These are phyloP conservation scores for Stellera chamaejasme DNA, from an alignment of 345 rosid species.

Conservation along the genomic window DNA sequence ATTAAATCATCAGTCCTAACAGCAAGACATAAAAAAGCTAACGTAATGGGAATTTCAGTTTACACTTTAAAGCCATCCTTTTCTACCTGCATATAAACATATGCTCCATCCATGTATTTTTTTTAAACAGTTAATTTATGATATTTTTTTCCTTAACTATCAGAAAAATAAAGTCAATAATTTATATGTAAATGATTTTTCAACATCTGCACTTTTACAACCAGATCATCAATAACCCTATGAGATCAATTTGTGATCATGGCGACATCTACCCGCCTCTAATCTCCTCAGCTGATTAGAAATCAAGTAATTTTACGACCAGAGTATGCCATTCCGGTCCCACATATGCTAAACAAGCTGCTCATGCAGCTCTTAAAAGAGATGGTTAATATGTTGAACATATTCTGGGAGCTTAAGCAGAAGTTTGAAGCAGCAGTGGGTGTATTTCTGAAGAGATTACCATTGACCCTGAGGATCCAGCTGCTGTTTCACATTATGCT, in stretches of 20 bases:
- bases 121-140: no score
- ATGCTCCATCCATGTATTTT: no score
- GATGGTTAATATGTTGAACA: slow-evolving; percentile 87
- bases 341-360: slow-evolving; percentile 66
- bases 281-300: slow-evolving; percentile 67
- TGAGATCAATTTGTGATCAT: slow-evolving; percentile 21
- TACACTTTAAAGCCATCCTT: no score
- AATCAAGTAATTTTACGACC: slow-evolving; percentile 36
- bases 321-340: slow-evolving; percentile 46
- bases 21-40: no score
- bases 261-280: slow-evolving; percentile 69
- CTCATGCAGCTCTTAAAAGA: slow-evolving; percentile 61
- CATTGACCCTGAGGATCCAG: slow-evolving; percentile 79
- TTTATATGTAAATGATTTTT: no score
- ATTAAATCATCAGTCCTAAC: no score
- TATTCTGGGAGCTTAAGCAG: slow-evolving; percentile 76
- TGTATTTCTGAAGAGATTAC: slow-evolving; percentile 72
- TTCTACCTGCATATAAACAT: no score
- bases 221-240: neutral
- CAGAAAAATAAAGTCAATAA: no score
- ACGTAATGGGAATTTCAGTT: no score
- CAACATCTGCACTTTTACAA: neutral
- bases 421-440: slow-evolving; percentile 81
- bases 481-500: slow-evolving; percentile 81
- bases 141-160: no score